Evolutionary conservation across 2,329 filamentous ascomycete species (phyloP).

Genomic region (Aspergillus sp.): DNA sequence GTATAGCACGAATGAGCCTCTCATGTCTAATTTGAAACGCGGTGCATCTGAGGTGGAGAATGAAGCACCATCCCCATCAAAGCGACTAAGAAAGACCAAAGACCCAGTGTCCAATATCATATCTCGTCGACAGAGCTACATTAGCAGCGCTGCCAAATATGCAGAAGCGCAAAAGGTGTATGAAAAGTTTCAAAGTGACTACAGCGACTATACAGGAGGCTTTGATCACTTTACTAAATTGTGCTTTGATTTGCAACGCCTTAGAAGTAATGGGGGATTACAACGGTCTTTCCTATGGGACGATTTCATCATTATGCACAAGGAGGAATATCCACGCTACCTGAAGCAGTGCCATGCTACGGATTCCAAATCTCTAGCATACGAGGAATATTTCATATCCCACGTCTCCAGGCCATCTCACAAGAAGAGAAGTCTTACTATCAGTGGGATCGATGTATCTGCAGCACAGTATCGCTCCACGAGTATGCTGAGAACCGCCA

Average conservation of each 20-base stretch:
- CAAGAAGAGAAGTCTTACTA: constrained; percentile 34
- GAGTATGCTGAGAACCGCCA: constrained; percentile 1
- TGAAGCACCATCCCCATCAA: constrained; percentile 10
- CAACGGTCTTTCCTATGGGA: constrained; percentile 40
- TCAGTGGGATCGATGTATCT: constrained; percentile 22
- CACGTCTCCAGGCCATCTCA: constrained; percentile 26
- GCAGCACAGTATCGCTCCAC: constrained; percentile 18
- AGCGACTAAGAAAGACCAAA: constrained; percentile 5
- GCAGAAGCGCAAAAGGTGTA: constrained; percentile 25
- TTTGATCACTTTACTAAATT: constrained; percentile 34
- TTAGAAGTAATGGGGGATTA: constrained; percentile 25
- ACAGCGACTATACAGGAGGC: constrained; percentile 35
- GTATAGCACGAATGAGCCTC: too few relatives aligned
- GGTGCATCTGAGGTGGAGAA: constrained; percentile 5
- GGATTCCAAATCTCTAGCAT: constrained; percentile 23
- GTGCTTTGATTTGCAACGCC: constrained; percentile 29
- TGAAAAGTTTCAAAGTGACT: constrained; percentile 34
- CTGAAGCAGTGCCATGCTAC: constrained; percentile 18
- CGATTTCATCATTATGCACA: constrained; percentile 41
- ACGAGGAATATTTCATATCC: constrained; percentile 35
- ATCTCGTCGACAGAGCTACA: constrained; percentile 16
- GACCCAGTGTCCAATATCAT: constrained; percentile 9
- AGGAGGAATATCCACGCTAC: constrained; percentile 33
- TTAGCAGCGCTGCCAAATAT: constrained; percentile 12
- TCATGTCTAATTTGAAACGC: constrained; percentile 9